These are phyloP conservation scores for Lactifluus echinatus DNA, from an alignment of 768 basidiomycete species.

Conservation along the genomic window DNA sequence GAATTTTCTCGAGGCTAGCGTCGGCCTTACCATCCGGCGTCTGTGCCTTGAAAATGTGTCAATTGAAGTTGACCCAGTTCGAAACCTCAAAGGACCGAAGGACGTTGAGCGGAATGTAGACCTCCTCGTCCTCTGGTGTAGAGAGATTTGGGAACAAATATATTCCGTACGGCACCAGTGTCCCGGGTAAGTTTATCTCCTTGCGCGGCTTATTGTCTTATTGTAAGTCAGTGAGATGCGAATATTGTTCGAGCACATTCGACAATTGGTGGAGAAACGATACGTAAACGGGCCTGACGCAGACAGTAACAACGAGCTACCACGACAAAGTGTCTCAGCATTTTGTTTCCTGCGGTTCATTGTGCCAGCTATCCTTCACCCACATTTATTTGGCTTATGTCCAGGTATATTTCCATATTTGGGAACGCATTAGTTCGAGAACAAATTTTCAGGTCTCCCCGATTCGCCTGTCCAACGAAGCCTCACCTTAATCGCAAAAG, in stretches of 20 bases:
- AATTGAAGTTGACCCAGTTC: constrained; percentile 76
- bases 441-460: constrained; percentile 48
- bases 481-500: constrained; percentile 78
- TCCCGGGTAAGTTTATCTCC: constrained; percentile 48
- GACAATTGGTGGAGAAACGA: constrained; percentile 61
- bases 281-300: constrained; percentile 37
- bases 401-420: constrained; percentile 40
- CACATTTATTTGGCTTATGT: constrained; percentile 72
- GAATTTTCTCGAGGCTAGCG: constrained; percentile 69
- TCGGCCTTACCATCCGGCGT: constrained; percentile 60
- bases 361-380: constrained; percentile 83
- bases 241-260: constrained; percentile 56
- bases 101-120: constrained; percentile 62
- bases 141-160: constrained; percentile 74
- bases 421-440: not conserved
- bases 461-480: constrained; percentile 62
- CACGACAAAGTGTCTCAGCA: constrained; percentile 78
- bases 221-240: constrained; percentile 55
- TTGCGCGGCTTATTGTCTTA: not conserved
- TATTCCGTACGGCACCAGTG: constrained; percentile 66
- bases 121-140: constrained; percentile 67
- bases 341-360: constrained; percentile 88
- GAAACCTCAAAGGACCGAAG: constrained; percentile 50
- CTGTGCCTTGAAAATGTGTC: constrained; percentile 65
- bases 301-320: constrained; percentile 46